These are phyloP conservation scores for Teratosphaeria pseudoeucalypti DNA, from an alignment of 2,329 filamentous ascomycete genomes.

Conservation along the genomic window DNA sequence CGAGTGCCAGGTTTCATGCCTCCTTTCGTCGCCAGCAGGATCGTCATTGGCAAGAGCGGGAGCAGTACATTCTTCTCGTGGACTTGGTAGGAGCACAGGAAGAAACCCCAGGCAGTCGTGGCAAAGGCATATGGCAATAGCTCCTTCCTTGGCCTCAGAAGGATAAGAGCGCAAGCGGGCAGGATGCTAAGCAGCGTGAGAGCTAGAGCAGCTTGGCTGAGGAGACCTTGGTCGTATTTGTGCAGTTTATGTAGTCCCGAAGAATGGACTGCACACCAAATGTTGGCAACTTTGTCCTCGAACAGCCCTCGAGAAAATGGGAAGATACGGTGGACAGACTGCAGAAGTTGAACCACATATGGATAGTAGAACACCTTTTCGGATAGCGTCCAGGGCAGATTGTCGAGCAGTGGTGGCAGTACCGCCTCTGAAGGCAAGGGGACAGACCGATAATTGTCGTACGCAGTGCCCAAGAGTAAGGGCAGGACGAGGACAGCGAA, in stretches of 20 bases:
- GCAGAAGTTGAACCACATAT: slow-evolving; percentile 64
- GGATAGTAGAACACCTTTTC: slow-evolving; percentile 62
- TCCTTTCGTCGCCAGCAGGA: slow-evolving; percentile 67
- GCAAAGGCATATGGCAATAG: slow-evolving; percentile 72
- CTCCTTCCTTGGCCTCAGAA: slow-evolving; percentile 65
- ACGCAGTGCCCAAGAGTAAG: slow-evolving; percentile 59
- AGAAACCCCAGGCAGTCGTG: slow-evolving; percentile 88
- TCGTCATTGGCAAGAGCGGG: slow-evolving; percentile 84
- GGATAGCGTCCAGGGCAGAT: slow-evolving; percentile 47
- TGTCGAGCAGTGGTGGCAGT: slow-evolving; percentile 49
- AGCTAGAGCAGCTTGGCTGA: slow-evolving; percentile 66
- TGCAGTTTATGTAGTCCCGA: slow-evolving; percentile 66
- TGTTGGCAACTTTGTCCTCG: slow-evolving; percentile 97
- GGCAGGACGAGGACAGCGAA: slow-evolving; percentile 70
- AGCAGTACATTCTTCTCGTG: slow-evolving; percentile 96
- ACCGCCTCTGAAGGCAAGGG: slow-evolving; percentile 41
- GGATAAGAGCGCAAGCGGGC: slow-evolving; percentile 68
- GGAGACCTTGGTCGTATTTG: slow-evolving; percentile 56
- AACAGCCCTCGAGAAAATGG: slow-evolving; percentile 93
- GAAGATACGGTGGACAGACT: slow-evolving; percentile 86
- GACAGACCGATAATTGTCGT: slow-evolving; percentile 57
- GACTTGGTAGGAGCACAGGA: slow-evolving; percentile 94
- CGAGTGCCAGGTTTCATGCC: slow-evolving; percentile 67
- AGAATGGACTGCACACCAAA: slow-evolving; percentile 90
- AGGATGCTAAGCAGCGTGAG: slow-evolving; percentile 68